Conservation (phyloP, 768 basidiomycete genomes). For the Podaxis pistillaris region DNA sequence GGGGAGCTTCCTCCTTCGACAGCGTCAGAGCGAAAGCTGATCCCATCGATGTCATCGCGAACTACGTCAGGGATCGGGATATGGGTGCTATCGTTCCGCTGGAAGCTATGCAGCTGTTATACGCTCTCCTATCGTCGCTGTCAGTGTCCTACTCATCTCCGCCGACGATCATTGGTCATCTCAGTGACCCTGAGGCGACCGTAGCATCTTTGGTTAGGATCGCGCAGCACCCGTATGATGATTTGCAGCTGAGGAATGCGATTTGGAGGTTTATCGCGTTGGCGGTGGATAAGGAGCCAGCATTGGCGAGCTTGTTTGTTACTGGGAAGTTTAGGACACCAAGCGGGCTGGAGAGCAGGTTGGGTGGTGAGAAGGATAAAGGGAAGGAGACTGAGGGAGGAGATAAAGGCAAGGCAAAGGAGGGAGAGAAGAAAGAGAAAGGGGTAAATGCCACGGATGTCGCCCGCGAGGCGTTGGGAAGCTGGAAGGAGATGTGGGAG, state of each 20-base stretch:
- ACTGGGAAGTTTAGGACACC: constrained; percentile 66
- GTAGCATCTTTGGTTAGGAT: constrained; percentile 68
- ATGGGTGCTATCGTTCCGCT: constrained; percentile 60
- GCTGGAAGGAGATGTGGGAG: constrained; percentile 78
- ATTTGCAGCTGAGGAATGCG: constrained; percentile 64
- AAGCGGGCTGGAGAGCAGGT: constrained; percentile 33
- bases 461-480: constrained; percentile 61
- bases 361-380: constrained; percentile 35
- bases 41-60: constrained; percentile 73
- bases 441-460: constrained; percentile 61
- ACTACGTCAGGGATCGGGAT: constrained; percentile 64
- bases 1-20: constrained; percentile 45
- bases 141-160: constrained; percentile 58
- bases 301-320: constrained; percentile 77
- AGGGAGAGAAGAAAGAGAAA: constrained; percentile 34
- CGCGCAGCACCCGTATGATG: constrained; percentile 78
- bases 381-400: constrained; percentile 30
- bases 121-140: constrained; percentile 64
- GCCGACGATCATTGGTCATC: constrained; percentile 74
- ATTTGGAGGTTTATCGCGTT: constrained; percentile 85
- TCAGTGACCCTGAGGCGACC: constrained; percentile 73
- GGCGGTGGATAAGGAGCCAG: constrained; percentile 84
- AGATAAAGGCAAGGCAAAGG: constrained; percentile 34
- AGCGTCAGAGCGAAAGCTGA: constrained; percentile 51
- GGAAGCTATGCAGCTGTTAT: constrained; percentile 66